Evolutionary conservation across 2,329 filamentous ascomycete genomes (phyloP).

Genomic region (Calcarisporium arbuscula): DNA sequence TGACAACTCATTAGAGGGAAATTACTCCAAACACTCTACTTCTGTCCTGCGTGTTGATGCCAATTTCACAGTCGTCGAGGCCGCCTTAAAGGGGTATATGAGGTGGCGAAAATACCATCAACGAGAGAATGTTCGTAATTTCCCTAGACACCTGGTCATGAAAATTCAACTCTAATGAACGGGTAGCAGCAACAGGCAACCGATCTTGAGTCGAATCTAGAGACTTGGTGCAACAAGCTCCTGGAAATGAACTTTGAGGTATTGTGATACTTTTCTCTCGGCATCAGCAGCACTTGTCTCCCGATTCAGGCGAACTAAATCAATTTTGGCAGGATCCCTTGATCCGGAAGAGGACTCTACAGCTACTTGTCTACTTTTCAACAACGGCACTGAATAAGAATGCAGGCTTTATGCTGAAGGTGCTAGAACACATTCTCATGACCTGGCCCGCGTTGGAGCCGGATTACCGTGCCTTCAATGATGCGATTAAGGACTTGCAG

Average conservation of each 20-base stretch:
- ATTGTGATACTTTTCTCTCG: too few species aligned
- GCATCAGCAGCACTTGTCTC: neutral
- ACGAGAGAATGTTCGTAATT: constrained; percentile 22
- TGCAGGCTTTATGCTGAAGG: constrained; percentile 75
- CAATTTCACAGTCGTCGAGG: constrained; percentile 83
- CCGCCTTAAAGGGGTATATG: constrained; percentile 79
- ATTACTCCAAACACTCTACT: constrained; percentile 63
- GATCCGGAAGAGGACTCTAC: constrained; percentile 73
- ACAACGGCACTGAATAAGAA: constrained; percentile 73
- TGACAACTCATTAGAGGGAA: constrained; percentile 34
- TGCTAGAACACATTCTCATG: constrained; percentile 84
- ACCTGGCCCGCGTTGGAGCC: constrained; percentile 70
- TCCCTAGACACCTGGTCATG: neutral
- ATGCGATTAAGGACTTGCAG: constrained; percentile 85
- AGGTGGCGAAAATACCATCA: constrained; percentile 56
- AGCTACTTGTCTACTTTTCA: constrained; percentile 78
- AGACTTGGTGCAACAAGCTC: constrained; percentile 68
- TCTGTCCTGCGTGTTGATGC: constrained; percentile 78
- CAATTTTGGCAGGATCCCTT: constrained; percentile 57
- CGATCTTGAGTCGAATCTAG: constrained; percentile 56
- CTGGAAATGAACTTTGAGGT: constrained; percentile 64
- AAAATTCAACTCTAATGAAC: constrained; percentile 13
- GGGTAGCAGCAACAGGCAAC: constrained; percentile 47
- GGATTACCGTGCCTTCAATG: constrained; percentile 68
- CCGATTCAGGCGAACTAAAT: neutral